Conservation (phyloP, 208 protist species). For the Crithidia thermophila region DNA sequence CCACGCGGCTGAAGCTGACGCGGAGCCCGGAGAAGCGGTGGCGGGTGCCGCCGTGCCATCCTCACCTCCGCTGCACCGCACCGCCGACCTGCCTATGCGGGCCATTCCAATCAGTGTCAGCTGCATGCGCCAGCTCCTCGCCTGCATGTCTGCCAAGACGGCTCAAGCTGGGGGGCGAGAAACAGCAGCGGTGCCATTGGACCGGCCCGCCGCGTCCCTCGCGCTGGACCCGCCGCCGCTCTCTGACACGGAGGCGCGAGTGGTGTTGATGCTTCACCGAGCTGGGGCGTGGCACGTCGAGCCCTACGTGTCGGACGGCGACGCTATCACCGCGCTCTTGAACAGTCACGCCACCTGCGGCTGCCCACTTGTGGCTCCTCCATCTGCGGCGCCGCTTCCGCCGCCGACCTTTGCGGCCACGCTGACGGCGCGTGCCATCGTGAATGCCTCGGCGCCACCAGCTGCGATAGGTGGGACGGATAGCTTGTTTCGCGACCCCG, state of each 20-base stretch:
- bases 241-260: slow-evolving; percentile 23
- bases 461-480: slow-evolving; percentile 15
- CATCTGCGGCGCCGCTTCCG: slow-evolving; percentile 7
- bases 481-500: slow-evolving; percentile 22
- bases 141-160: too few relatives aligned
- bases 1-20: not conserved
- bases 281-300: slow-evolving; percentile 45
- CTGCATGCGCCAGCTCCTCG: slow-evolving; percentile 23
- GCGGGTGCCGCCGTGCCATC: not conserved
- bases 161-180: too few relatives aligned
- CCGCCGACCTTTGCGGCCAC: slow-evolving; percentile 9
- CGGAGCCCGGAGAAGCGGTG: not conserved
- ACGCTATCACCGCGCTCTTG: slow-evolving; percentile 37
- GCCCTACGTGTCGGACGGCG: slow-evolving; percentile 41
- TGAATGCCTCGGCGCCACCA: slow-evolving; percentile 7
- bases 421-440: slow-evolving; percentile 19
- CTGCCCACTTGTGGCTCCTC: slow-evolving; percentile 34
- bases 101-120: slow-evolving; percentile 24
- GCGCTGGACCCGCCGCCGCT: slow-evolving; percentile 3
- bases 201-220: not conserved
- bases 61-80: slow-evolving; percentile 2
- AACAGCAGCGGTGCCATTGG: not conserved
- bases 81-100: slow-evolving; percentile 16
- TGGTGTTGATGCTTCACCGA: slow-evolving; percentile 31
- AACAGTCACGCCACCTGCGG: slow-evolving; percentile 38